Conservation (phyloP, 371 early-diverging fungal genomes). For the Rozella allomycis region DNA sequence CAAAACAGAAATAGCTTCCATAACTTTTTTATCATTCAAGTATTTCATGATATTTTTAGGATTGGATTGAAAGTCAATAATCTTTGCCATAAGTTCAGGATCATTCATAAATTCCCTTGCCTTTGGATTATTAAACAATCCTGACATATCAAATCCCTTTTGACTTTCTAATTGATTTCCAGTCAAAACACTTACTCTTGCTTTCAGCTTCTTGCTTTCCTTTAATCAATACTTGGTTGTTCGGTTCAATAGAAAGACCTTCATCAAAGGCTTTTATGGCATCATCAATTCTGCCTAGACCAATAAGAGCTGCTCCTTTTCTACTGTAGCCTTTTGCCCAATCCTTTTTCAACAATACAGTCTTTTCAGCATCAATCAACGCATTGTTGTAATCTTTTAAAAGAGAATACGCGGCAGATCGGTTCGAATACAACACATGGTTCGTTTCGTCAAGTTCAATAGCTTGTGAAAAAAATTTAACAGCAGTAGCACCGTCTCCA, state of each 20-base stretch:
- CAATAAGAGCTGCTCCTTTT: constrained; percentile 59
- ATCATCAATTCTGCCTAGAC: constrained; percentile 35
- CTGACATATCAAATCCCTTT: no score
- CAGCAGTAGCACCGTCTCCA: constrained; percentile 51
- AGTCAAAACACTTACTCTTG: constrained; percentile 2
- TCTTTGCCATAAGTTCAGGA: constrained; percentile 43
- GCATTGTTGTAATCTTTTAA: constrained; percentile 47
- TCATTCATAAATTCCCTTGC: constrained; percentile 23
- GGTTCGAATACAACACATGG: constrained; percentile 72
- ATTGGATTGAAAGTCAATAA: no score
- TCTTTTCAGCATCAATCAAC: constrained; percentile 55
- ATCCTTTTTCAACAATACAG: constrained; percentile 44
- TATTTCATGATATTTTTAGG: no score
- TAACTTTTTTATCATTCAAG: neutral
- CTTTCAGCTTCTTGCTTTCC: constrained; percentile 15
- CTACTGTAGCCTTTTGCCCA: constrained; percentile 77
- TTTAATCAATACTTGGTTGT: constrained; percentile 40
- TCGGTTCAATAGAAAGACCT: constrained; percentile 52
- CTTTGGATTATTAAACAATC: neutral
- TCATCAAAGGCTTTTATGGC: constrained; percentile 45
- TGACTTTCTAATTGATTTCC: no score
- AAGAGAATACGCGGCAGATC: constrained; percentile 53
- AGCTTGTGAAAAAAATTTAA: constrained; percentile 39
- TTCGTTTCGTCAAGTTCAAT: constrained; percentile 52
- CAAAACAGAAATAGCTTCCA: neutral